Conservation (phyloP, 257 asterid species). For the Nicotiana otophora region DNA sequence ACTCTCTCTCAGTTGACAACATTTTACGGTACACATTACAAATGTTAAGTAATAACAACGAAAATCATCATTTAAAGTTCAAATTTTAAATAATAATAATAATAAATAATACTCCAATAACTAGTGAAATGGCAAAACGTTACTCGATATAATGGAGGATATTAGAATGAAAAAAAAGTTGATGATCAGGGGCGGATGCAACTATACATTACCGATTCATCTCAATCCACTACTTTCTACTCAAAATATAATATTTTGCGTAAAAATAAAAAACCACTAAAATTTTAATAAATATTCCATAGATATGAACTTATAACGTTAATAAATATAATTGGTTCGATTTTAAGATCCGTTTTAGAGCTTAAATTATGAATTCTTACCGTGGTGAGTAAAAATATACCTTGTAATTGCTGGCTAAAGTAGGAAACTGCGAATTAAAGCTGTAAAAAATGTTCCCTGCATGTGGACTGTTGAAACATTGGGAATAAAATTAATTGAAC, state of each 20-base stretch:
- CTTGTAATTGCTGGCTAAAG: background rate
- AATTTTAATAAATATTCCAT: no score
- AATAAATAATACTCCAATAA: background rate
- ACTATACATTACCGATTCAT: no score
- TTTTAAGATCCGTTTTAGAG: no score
- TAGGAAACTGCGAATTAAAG: background rate
- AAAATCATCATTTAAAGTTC: background rate
- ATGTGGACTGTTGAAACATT: background rate
- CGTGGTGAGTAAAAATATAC: background rate
- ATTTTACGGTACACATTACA: background rate
- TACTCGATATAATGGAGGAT: background rate
- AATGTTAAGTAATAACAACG: background rate
- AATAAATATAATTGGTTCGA: no score
- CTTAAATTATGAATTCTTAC: background rate
- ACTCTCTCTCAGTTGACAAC: background rate
- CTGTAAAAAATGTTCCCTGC: background rate
- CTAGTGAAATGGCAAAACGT: background rate
- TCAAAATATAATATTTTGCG: no score
- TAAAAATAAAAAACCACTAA: no score
- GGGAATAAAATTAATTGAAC: background rate
- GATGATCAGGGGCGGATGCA: no score
- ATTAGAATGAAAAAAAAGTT: background rate
- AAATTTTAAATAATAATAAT: background rate
- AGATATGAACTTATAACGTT: no score
- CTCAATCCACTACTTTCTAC: no score